Conservation (phyloP, 1,139 yeast genomes). For the Pichia cactophila region DNA sequence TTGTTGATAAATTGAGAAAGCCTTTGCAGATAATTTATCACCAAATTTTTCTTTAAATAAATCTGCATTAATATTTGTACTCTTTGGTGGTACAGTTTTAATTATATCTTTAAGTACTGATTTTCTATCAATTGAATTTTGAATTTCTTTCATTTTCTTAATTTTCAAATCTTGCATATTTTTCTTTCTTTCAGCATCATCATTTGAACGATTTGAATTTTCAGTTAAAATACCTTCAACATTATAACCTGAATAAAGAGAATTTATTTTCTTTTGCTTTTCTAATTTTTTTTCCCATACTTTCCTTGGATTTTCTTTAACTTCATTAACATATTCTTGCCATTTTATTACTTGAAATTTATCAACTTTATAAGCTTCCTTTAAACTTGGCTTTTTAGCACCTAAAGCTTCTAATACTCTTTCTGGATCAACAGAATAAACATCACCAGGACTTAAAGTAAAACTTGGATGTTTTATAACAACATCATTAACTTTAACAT, state of each 20-base stretch:
- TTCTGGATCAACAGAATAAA: conserved; percentile 79
- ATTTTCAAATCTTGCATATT: conserved; percentile 28
- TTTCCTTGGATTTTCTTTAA: conserved; percentile 50
- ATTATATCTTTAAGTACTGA: conserved; percentile 38
- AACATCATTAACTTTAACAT: conserved; percentile 81
- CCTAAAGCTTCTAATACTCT: conserved; percentile 84
- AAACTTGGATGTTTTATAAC: conserved; percentile 73
- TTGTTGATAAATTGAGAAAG: conserved; percentile 22
- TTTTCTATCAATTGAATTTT: conserved; percentile 38
- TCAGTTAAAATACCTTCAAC: conserved; percentile 17
- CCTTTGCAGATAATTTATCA: conserved; percentile 20
- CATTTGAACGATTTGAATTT: conserved; percentile 13
- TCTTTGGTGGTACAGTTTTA: conserved; percentile 17
- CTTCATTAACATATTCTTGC: conserved; percentile 61
- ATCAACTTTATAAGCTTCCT: conserved; percentile 60
- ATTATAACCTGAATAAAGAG: conserved; percentile 19
- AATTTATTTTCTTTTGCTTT: conserved; percentile 19
- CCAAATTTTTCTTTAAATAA: conserved; percentile 25
- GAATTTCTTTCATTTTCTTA: conserved; percentile 33
- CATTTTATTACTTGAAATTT: conserved; percentile 63
- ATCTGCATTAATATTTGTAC: conserved; percentile 11
- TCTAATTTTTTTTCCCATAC: conserved; percentile 48
- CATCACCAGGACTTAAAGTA: conserved; percentile 75
- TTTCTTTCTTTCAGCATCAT: conserved; percentile 20
- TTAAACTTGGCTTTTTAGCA: conserved; percentile 67